Evolutionary conservation across 495 filamentous ascomycete species (phyloP), one percentile per base, ranked within the genome.

Genomic region (Penicillium coprophilum): DNA sequence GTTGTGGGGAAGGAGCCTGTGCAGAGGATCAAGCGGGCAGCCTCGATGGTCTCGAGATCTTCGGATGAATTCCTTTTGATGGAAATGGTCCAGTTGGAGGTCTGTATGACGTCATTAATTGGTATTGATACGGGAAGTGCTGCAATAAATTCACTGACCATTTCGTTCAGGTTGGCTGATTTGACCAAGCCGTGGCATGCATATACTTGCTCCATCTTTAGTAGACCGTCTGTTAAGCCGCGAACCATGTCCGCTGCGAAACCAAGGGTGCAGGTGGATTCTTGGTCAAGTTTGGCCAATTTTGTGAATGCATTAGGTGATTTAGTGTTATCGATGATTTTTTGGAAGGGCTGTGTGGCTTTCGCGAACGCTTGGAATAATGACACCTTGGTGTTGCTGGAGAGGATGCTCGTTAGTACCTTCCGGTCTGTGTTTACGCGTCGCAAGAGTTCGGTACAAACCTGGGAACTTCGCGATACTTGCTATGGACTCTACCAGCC

Each of bases 381-480:
- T 20, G 72, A 65, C 15, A 85, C 82, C 63, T 81, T 83, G 56
- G 74, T 77, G 55, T 77, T 77, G 58, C 74, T 77, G 61, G 17
- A 21, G 19, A 20, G 19, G 15, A 6, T 40, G 24, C 24, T 47
- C 41, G 58, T 68, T 50, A 59, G 61, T 56, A 58, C 36, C 8
- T 21, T 12, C 12, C 24, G 30, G 32, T 17, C 10, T 39, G 7
- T 21, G 24, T 47, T 47, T 13, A 47, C 23, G 28, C 38, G 31
- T 24, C 50, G 27, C 50, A 38, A 23, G 31, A 30, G 8, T 30
- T 19, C 40, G 40, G 43, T 28, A 71, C 75, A 54, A 51, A 81
- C 79, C 76, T 80, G 7, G 80, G 82, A 36, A 84, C 82, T 57
- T 82, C 80, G 56, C 80, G 76, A 58, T 85, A 84, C 62, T 76